Conservation (phyloP, 306 rosid species). For the Rosa multiflora region DNA sequence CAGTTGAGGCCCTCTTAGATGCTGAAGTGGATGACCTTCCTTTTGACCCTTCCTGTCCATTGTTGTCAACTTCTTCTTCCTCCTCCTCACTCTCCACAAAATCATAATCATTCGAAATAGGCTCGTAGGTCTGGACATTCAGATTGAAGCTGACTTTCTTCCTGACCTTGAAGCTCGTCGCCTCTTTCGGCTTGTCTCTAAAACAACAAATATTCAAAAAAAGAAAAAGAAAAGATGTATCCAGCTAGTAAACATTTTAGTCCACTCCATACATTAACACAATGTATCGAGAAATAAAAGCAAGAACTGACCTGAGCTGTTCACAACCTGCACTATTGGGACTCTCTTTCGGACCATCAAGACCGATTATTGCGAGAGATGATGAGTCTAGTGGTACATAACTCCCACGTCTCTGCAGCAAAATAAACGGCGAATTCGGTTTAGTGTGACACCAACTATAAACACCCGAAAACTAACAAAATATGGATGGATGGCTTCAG, state of each 20-base stretch:
- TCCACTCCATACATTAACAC: not conserved
- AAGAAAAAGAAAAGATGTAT: not conserved
- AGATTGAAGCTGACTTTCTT: constrained; percentile 92
- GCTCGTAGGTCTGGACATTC: constrained; percentile 78
- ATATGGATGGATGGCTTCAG: not conserved
- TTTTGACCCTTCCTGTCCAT: constrained; percentile 19
- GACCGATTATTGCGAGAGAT: constrained; percentile 21
- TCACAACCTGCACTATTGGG: constrained; percentile 35
- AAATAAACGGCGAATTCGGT: not conserved
- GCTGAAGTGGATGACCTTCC: constrained; percentile 27
- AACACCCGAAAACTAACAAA: not conserved
- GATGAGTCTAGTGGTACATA: constrained; percentile 56
- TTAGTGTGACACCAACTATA: not conserved
- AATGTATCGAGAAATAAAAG: not conserved
- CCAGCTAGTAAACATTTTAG: not conserved
- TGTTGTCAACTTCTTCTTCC: constrained; percentile 39
- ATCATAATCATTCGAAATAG: constrained; percentile 48
- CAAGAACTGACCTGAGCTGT: constrained; percentile 43
- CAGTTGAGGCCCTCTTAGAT: constrained; percentile 24
- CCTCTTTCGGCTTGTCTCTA: constrained; percentile 58
- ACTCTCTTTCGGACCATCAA: constrained; percentile 28
- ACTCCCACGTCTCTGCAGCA: constrained; percentile 57
- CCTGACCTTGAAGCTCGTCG: constrained; percentile 44
- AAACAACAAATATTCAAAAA: constrained; percentile 26
- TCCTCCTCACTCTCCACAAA: constrained; percentile 39